phyloP scores from a whole-genome alignment of 1,284 basidiomycete genomes.

The Sanguinoderma infundibulare region DNA sequence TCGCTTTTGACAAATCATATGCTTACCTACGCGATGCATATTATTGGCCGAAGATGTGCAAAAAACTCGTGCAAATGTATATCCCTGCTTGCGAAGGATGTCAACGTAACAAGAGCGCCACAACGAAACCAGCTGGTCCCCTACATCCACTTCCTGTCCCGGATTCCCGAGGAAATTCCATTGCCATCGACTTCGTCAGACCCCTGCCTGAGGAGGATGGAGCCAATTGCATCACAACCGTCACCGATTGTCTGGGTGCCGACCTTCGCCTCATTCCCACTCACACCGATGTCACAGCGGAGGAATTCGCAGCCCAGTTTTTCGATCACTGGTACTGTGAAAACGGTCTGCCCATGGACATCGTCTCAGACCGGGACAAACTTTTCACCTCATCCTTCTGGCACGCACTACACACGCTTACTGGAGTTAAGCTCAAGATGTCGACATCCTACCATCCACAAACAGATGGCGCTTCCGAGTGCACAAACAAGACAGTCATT shows the following conservation, averaged over 20 bases:
- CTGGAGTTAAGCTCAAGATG: conserved; percentile 42
- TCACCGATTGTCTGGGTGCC: conserved; percentile 41
- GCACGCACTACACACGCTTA: conserved; percentile 39
- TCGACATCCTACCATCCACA: conserved; percentile 50
- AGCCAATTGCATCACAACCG: conserved; percentile 42
- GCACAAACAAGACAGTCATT: conserved; percentile 30
- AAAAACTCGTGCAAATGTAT: conserved; percentile 33
- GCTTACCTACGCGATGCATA: conserved; percentile 27
- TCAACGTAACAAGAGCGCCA: conserved; percentile 28
- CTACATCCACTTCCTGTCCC: conserved; percentile 33
- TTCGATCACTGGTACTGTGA: conserved; percentile 45
- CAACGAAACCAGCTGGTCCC: conserved; percentile 8
- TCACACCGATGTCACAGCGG: conserved; percentile 33
- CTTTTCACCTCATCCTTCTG: conserved; percentile 49
- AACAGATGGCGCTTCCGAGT: conserved; percentile 31
- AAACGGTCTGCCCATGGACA: conserved; percentile 42
- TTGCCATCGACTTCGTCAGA: conserved; percentile 50
- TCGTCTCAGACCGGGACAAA: conserved; percentile 41
- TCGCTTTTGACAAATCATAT: conserved; percentile 42
- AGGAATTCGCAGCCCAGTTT: conserved; percentile 36
- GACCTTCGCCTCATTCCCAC: conserved; percentile 42
- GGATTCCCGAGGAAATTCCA: conserved; percentile 24
- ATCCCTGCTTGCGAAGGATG: conserved; percentile 25
- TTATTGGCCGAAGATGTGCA: too few species aligned
- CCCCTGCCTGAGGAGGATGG: conserved; percentile 40